phyloP scores from a whole-genome alignment of 441 rosid species.

The Eruca vesicaria region DNA sequence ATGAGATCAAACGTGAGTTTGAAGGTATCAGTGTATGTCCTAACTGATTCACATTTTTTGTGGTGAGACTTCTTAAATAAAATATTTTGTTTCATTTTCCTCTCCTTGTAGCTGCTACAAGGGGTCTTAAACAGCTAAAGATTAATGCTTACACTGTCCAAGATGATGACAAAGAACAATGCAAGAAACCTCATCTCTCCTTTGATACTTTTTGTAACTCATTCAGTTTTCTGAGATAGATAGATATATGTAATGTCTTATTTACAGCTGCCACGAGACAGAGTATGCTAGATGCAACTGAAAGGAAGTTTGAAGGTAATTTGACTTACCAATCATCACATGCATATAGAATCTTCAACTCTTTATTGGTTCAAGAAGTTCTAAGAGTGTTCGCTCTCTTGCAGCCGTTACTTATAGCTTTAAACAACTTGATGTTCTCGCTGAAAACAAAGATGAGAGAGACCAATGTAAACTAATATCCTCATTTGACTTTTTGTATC shows the following conservation, averaged over 20 bases:
- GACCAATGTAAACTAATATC: slow-evolving; percentile 16
- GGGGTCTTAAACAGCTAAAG: slow-evolving; percentile 20
- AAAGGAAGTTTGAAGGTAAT: slow-evolving; percentile 30
- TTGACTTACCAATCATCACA: neutral
- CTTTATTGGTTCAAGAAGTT: slow-evolving; percentile 16
- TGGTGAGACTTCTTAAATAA: neutral
- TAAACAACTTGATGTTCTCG: slow-evolving; percentile 19
- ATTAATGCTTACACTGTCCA: no score
- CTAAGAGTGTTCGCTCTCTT: neutral
- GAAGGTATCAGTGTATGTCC: slow-evolving; percentile 21
- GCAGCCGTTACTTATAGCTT: slow-evolving; percentile 23
- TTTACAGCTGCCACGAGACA: slow-evolving; percentile 20
- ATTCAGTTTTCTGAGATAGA: slow-evolving; percentile 11
- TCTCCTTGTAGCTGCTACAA: slow-evolving; percentile 25
- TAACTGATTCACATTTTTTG: neutral
- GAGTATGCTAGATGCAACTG: slow-evolving; percentile 36
- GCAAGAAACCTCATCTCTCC: neutral
- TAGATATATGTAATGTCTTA: neutral
- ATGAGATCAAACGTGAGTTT: slow-evolving; percentile 29
- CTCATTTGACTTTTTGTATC: neutral
- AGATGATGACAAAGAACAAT: no score
- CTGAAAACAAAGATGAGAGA: slow-evolving; percentile 24
- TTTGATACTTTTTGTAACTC: neutral
- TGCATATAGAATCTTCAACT: neutral
- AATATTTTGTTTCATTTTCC: slow-evolving; percentile 3